Evolutionary conservation across 1,284 basidiomycete genomes (phyloP).

Genomic region (Trichosporon coremiiforme): DNA sequence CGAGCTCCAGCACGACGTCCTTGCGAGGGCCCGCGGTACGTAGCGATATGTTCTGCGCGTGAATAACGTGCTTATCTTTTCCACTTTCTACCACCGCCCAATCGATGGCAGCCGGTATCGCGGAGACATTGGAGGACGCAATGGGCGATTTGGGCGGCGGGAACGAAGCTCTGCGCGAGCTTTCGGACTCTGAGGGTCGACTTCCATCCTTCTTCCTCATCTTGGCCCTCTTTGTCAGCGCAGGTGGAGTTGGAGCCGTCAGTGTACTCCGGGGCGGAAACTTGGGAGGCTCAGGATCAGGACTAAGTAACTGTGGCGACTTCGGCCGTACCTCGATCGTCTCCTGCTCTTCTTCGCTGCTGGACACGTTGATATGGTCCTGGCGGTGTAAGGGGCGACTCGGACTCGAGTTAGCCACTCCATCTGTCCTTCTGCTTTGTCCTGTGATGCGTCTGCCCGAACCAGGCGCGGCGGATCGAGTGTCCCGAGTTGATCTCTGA

Average conservation of each 20-base stretch:
- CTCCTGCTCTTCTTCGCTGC: not conserved
- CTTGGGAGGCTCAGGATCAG: not conserved
- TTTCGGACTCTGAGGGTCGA: not conserved
- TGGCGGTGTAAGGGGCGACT: not conserved
- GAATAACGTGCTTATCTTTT: not conserved
- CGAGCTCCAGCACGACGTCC: not conserved
- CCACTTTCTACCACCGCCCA: not conserved
- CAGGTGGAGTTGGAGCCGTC: not conserved
- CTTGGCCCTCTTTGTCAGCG: not conserved
- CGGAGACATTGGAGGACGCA: not conserved
- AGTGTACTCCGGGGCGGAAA: not conserved
- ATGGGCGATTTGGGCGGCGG: not conserved
- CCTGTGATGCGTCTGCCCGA: not conserved
- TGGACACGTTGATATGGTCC: not conserved
- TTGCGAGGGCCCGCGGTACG: not conserved
- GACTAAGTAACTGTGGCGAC: not conserved
- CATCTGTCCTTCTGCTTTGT: not conserved
- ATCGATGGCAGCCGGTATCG: not conserved
- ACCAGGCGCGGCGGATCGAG: not conserved
- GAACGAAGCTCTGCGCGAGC: not conserved
- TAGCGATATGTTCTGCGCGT: not conserved
- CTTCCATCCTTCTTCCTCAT: conserved; percentile 11
- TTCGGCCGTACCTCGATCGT: not conserved
- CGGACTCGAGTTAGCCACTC: not conserved
- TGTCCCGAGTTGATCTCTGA: not conserved